Evolutionary conservation across 495 filamentous ascomycete species (phyloP).

Genomic region (Jackrogersella minutella): DNA sequence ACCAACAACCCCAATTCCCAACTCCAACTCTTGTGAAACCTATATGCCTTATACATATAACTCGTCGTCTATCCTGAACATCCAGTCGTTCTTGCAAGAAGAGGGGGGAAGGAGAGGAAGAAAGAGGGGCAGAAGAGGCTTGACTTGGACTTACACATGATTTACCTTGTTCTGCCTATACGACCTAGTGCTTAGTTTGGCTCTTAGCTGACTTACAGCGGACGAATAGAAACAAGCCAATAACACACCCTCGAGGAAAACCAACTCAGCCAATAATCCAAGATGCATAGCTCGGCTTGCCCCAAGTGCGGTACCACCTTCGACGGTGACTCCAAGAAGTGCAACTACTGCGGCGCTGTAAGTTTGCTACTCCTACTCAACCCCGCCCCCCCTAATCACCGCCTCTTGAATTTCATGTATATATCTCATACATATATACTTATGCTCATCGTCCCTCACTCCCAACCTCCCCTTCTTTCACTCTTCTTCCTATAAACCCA

Average conservation of each 20-base stretch:
- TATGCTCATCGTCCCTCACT: not conserved
- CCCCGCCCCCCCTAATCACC: not conserved
- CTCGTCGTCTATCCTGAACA: not conserved
- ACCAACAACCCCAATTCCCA: not conserved
- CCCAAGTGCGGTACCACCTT: conserved; percentile 59
- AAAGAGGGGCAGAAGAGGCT: not conserved
- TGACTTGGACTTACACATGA: not conserved
- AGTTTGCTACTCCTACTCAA: conserved; percentile 20
- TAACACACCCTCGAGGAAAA: not conserved
- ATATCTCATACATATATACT: no score
- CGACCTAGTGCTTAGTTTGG: conserved; percentile 1
- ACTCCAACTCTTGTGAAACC: conserved; percentile 18
- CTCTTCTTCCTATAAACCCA: not conserved
- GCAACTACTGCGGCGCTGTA: conserved; percentile 59
- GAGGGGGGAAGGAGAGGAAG: not conserved
- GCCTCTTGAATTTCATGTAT: not conserved
- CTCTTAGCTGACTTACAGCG: not conserved
- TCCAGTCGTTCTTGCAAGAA: not conserved
- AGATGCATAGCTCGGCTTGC: conserved; percentile 56
- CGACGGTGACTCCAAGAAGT: conserved; percentile 53
- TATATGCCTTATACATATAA: not conserved
- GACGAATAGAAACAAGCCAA: not conserved
- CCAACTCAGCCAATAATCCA: conserved; percentile 18
- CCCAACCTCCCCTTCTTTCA: not conserved
- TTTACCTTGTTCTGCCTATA: not conserved